These are phyloP conservation scores for Fusarium continuum DNA, from an alignment of 2,329 filamentous ascomycete species.

Conservation along the genomic window DNA sequence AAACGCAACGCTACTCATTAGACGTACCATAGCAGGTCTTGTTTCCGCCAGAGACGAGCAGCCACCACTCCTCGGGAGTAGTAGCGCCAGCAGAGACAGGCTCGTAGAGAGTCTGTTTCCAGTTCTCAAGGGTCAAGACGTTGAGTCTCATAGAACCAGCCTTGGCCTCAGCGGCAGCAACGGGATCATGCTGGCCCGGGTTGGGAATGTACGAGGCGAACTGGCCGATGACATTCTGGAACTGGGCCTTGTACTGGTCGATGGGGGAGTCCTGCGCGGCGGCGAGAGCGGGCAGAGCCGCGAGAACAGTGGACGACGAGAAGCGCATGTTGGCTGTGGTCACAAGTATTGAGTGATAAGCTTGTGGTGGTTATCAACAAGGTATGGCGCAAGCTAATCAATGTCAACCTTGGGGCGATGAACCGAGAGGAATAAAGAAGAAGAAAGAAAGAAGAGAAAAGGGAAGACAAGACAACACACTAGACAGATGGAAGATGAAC, in stretches of 20 bases:
- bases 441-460: conserved; percentile 15
- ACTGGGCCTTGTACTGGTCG: conserved; percentile 69
- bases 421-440: conserved; percentile 10
- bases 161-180: conserved; percentile 55
- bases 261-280: conserved; percentile 62
- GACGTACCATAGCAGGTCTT: conserved; percentile 75
- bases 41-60: conserved; percentile 79
- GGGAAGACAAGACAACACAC: conserved; percentile 22
- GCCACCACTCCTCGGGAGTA: conserved; percentile 78
- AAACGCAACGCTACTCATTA: not conserved
- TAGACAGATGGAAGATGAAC: conserved; percentile 28
- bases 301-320: conserved; percentile 58
- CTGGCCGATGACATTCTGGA: conserved; percentile 71
- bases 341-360: not conserved
- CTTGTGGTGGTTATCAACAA: not conserved
- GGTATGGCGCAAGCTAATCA: conserved; percentile 2
- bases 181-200: conserved; percentile 53
- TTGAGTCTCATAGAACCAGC: conserved; percentile 56
- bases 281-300: conserved; percentile 65
- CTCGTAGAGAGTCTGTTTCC: conserved; percentile 72
- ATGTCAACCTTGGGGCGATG: conserved; percentile 9
- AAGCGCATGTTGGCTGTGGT: conserved; percentile 68
- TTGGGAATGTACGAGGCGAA: conserved; percentile 62
- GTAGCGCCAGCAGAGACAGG: conserved; percentile 67
- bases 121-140: conserved; percentile 72